phyloP scores from a whole-genome alignment of 805 yeast species.

The Candida mattraensis region DNA sequence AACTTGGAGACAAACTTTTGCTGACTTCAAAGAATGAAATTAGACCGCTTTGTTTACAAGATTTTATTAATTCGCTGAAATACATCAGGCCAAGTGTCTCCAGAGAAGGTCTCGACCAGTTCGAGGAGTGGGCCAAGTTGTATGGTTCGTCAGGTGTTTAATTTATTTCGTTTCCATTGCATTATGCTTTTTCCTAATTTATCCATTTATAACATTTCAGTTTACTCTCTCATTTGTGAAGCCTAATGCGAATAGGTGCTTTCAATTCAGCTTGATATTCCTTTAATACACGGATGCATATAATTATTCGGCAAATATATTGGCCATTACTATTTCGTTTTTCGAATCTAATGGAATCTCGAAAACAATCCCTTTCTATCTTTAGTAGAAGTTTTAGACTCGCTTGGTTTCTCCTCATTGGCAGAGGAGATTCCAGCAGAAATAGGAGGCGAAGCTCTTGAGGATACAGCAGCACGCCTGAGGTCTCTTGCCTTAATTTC shows the following conservation, averaged over 20 bases:
- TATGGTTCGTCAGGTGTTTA: conserved; percentile 89
- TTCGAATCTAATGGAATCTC: conserved; percentile 8
- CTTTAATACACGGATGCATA: no score
- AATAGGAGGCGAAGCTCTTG: conserved; percentile 5
- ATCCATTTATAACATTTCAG: no score
- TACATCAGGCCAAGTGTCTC: conserved; percentile 89
- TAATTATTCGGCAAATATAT: no score
- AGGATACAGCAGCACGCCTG: conserved; percentile 21
- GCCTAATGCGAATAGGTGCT: no score
- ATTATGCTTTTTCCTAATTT: neutral
- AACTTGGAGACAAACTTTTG: conserved; percentile 81
- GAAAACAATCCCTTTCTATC: conserved; percentile 15
- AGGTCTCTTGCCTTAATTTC: conserved; percentile 31
- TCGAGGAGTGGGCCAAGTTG: conserved; percentile 84
- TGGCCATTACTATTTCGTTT: neutral
- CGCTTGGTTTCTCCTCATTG: conserved; percentile 4
- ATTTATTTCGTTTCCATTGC: conserved; percentile 4
- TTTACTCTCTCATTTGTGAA: no score
- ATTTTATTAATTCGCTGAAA: conserved; percentile 72
- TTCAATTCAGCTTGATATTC: no score
- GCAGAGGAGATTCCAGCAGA: conserved; percentile 2
- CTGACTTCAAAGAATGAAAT: conserved; percentile 69
- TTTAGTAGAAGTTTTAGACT: conserved; percentile 3
- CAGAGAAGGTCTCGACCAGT: conserved; percentile 70
- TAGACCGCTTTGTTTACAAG: conserved; percentile 69